phyloP scores from a whole-genome alignment of 192 early-diverging fungal species.

The Linderina pennispora region DNA sequence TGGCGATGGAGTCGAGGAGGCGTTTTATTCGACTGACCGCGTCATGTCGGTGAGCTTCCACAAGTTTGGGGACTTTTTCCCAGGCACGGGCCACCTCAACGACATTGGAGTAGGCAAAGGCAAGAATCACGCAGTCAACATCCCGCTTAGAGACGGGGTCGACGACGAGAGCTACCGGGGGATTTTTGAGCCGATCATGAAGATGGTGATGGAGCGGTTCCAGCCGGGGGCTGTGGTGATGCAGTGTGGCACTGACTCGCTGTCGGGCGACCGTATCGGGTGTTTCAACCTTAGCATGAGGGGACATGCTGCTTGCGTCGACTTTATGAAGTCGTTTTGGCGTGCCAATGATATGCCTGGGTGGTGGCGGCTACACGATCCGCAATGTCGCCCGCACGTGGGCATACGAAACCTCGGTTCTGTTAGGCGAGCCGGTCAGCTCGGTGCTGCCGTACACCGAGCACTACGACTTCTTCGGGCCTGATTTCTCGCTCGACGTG shows the following conservation, averaged over 20 bases:
- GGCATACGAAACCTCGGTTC: slow-evolving; percentile 90
- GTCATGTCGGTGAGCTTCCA: slow-evolving; percentile 99
- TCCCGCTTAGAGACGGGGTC: slow-evolving; percentile 91
- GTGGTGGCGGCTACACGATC: slow-evolving; percentile 98
- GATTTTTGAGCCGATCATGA: slow-evolving; percentile 84
- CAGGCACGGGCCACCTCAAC: slow-evolving; percentile 93
- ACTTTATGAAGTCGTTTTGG: slow-evolving; percentile 88
- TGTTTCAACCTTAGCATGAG: slow-evolving; percentile 92
- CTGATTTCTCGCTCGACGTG: slow-evolving; percentile 83
- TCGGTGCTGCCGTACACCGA: slow-evolving; percentile 78
- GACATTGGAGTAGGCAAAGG: slow-evolving; percentile 88
- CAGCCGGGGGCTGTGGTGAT: slow-evolving; percentile 85
- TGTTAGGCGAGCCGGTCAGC: slow-evolving; percentile 64
- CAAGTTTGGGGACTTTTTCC: slow-evolving; percentile 98
- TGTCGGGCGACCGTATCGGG: slow-evolving; percentile 90
- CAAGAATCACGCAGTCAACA: slow-evolving; percentile 89
- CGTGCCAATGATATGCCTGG: slow-evolving; percentile 86
- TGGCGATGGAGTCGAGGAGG: slow-evolving; percentile 98
- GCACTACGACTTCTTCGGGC: slow-evolving; percentile 89
- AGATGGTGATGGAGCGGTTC: slow-evolving; percentile 84
- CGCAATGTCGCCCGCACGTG: slow-evolving; percentile 91
- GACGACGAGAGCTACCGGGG: slow-evolving; percentile 89
- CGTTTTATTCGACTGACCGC: slow-evolving; percentile 96
- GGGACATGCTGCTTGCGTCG: slow-evolving; percentile 91
- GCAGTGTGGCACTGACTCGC: slow-evolving; percentile 94